Percentiles rank a stretch among this genome's conserved stretches.
Evolutionary conservation across 2,329 filamentous ascomycete species (phyloP).

Genomic region (Xenosphaeropsis pyriputrescens): DNA sequence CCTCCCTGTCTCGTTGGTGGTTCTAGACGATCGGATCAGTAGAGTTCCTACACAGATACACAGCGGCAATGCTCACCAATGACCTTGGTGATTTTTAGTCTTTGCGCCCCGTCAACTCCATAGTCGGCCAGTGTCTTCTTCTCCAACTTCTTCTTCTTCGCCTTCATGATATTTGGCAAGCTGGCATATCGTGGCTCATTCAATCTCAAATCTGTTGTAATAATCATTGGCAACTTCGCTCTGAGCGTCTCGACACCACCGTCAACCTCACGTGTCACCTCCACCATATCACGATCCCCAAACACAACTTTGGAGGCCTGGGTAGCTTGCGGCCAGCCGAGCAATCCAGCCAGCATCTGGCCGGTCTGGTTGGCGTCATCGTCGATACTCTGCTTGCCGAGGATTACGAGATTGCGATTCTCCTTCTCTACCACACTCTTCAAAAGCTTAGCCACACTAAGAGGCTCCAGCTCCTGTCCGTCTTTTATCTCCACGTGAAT

Average conservation of each 20-base stretch:
- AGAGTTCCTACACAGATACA: not conserved
- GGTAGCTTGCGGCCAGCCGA: slow-evolving; percentile 90
- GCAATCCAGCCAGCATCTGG: slow-evolving; percentile 87
- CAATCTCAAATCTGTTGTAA: slow-evolving; percentile 86
- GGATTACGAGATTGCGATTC: slow-evolving; percentile 78
- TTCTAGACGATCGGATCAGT: slow-evolving; percentile 35
- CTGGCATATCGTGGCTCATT: slow-evolving; percentile 94
- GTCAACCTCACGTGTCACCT: slow-evolving; percentile 84
- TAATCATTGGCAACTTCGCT: slow-evolving; percentile 77
- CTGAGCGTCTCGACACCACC: slow-evolving; percentile 83
- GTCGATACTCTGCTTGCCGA: slow-evolving; percentile 98
- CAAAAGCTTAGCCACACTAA: slow-evolving; percentile 86
- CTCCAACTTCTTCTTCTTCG: slow-evolving; percentile 97
- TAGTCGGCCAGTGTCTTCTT: slow-evolving; percentile 81
- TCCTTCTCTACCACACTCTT: slow-evolving; percentile 67
- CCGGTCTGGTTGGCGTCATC: slow-evolving; percentile 93
- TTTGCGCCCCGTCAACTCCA: slow-evolving; percentile 57
- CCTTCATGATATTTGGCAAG: slow-evolving; percentile 99
- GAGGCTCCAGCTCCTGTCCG: slow-evolving; percentile 66
- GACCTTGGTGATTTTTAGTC: slow-evolving; percentile 85
- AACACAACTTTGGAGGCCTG: slow-evolving; percentile 80
- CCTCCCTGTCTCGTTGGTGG: slow-evolving; percentile 79
- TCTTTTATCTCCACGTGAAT: slow-evolving; percentile 77
- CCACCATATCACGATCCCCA: slow-evolving; percentile 49
- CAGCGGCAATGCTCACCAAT: slow-evolving; percentile 39